phyloP scores from a whole-genome alignment of 495 filamentous ascomycete genomes.

The Penicillium robsamsonii region DNA sequence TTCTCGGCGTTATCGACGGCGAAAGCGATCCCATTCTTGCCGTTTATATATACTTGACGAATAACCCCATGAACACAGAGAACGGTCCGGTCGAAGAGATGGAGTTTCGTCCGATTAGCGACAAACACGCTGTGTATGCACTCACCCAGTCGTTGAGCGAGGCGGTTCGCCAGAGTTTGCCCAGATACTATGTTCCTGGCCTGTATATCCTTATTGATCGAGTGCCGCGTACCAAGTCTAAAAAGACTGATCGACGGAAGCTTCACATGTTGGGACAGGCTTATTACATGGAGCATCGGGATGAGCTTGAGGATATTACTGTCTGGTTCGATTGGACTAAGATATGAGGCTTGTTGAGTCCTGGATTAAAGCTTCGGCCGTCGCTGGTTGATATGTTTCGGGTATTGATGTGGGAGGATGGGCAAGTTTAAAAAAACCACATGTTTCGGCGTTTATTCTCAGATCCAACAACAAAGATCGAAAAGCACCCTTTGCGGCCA shows the following conservation, averaged over 20 bases:
- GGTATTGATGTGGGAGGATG: neutral
- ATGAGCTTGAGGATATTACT: conserved; percentile 17
- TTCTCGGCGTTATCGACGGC: conserved; percentile 25
- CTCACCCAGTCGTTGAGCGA: conserved; percentile 9
- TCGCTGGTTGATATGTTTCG: too few relatives aligned
- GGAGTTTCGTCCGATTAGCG: conserved; percentile 17
- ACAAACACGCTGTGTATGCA: conserved; percentile 5
- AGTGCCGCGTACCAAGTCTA: conserved; percentile 43
- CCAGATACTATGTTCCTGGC: conserved; percentile 24
- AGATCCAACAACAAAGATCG: too few relatives aligned
- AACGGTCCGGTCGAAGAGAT: conserved; percentile 16
- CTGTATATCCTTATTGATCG: conserved; percentile 26
- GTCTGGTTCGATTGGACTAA: conserved; percentile 19
- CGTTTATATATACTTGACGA: conserved; percentile 21
- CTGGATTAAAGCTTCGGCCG: neutral
- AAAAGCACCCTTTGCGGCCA: neutral
- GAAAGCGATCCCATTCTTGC: conserved; percentile 22
- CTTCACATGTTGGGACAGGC: conserved; percentile 23
- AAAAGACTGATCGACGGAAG: conserved; percentile 43
- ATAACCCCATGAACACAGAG: conserved; percentile 17
- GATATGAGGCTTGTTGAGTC: neutral
- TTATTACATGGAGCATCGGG: conserved; percentile 22
- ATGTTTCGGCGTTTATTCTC: too few relatives aligned
- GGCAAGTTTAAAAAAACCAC: too few relatives aligned
- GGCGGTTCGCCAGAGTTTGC: conserved; percentile 18